Evolutionary conservation across 805 yeast genomes (phyloP).

Genomic region (Lachancea lanzarotensis): DNA sequence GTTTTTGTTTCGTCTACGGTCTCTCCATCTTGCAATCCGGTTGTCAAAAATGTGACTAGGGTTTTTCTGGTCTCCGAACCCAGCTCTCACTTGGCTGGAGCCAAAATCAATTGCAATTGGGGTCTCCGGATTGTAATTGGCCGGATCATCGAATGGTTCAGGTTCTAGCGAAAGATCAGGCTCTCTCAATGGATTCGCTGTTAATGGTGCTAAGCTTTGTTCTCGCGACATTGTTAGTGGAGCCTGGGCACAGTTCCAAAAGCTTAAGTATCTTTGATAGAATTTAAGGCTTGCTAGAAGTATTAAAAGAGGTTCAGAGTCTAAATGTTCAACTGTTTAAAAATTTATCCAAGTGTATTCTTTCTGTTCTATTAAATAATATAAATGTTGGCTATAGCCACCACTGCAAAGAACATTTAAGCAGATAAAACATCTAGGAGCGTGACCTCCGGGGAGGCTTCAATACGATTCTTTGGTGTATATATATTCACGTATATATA

Average conservation of each 20-base stretch:
- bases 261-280: neutral
- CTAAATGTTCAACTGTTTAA: neutral
- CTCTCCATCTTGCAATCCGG: conserved; percentile 66
- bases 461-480: too few relatives aligned
- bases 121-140: conserved; percentile 31
- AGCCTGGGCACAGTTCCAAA: neutral
- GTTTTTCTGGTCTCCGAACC: conserved; percentile 40
- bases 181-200: conserved; percentile 24
- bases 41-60: conserved; percentile 69
- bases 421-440: too few relatives aligned
- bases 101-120: conserved; percentile 94
- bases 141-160: conserved; percentile 27
- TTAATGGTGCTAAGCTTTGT: conserved; percentile 24
- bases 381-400: too few relatives aligned
- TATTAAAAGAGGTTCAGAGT: too few relatives aligned
- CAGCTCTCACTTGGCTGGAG: conserved; percentile 50
- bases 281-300: neutral
- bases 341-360: neutral
- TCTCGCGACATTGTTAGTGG: conserved; percentile 10
- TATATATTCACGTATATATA: too few relatives aligned
- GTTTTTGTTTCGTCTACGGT: conserved; percentile 56
- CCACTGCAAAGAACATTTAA: too few relatives aligned
- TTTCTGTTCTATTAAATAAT: too few relatives aligned
- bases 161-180: conserved; percentile 29
- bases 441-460: too few relatives aligned